These are phyloP conservation scores for Russula sp. DNA, from an alignment of 768 basidiomycete species.

Conservation along the genomic window DNA sequence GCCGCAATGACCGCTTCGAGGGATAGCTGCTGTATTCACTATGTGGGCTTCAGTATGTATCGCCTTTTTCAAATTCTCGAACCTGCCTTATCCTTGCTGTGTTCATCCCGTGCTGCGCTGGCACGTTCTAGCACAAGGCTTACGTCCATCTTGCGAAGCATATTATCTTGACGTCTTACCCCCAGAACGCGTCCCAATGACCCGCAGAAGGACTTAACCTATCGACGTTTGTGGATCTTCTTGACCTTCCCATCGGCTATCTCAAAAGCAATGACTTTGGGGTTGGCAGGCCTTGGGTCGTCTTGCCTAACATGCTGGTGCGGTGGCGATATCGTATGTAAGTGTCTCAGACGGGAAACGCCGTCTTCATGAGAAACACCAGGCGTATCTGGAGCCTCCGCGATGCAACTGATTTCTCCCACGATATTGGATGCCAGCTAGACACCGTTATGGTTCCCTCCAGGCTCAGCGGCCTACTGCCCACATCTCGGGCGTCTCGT, in stretches of 20 bases:
- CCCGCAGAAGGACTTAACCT: neutral
- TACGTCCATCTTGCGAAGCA: neutral
- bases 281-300: neutral
- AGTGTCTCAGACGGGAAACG: neutral
- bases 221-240: neutral
- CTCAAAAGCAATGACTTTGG: neutral
- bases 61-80: neutral
- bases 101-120: conserved; percentile 10
- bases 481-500: neutral
- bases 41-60: neutral
- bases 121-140: neutral
- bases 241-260: neutral
- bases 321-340: neutral
- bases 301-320: neutral
- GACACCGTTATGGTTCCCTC: neutral
- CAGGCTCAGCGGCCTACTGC: neutral
- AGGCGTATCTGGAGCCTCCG: neutral
- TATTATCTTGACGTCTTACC: conserved; percentile 8
- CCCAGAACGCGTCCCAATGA: neutral
- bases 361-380: neutral
- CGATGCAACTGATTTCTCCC: neutral
- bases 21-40: neutral
- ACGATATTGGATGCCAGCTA: neutral
- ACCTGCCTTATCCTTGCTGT: neutral
- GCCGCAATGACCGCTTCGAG: neutral